Evolutionary conservation across 305 asterid genomes (phyloP), one percentile per base, ranked within the genome.

Genomic region (Fraxinus greggii): DNA sequence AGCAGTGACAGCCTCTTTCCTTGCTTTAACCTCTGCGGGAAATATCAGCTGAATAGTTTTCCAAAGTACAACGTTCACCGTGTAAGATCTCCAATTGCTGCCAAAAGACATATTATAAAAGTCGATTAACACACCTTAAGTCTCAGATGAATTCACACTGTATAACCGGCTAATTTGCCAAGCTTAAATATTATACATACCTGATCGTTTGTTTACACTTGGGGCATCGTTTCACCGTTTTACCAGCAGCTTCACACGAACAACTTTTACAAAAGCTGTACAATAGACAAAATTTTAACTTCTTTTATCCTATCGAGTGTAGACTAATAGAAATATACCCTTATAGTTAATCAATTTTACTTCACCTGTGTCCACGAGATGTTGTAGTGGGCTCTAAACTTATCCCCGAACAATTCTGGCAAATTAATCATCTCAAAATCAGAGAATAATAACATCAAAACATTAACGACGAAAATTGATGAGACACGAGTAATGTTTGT

Each of bases 341-440:
- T 3, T 48, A 88, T 40, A 8, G 13, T 40, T 3, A 1, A 48
- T 4, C 17, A 35, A 23, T 13, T 35, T 31, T 61, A 48, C 21
- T 31, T 61, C 19, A 91, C 99, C 98, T 93, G 92, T 94, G 99
- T 42, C 98, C 99, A 88, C 99, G 94, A 86, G 97, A 89, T 10
- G 99, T 96, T 85, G 98, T 96, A 83, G 94, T 92, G 3, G 99
- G 97, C 85, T 96, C 97, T 35, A 88, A 93, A 85, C 98, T 91
- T 35, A 96, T 90, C 85, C 91, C 97, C 89, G 92, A 87, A 82
- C 98, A 94, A 72, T 94, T 91, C 99, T 94, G 94, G 80, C 24
- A 85, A 77, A 63, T 54, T 48, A 63, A 79, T 31, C 42, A 45
- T 77, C 26, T 21, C 36, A 19, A 40, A 77, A 77, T 74, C 40